Percentiles rank a stretch among this genome's conserved stretches.
phyloP scores from a whole-genome alignment of 2,329 filamentous ascomycete genomes.

The Diaporthe citrichinensis region DNA sequence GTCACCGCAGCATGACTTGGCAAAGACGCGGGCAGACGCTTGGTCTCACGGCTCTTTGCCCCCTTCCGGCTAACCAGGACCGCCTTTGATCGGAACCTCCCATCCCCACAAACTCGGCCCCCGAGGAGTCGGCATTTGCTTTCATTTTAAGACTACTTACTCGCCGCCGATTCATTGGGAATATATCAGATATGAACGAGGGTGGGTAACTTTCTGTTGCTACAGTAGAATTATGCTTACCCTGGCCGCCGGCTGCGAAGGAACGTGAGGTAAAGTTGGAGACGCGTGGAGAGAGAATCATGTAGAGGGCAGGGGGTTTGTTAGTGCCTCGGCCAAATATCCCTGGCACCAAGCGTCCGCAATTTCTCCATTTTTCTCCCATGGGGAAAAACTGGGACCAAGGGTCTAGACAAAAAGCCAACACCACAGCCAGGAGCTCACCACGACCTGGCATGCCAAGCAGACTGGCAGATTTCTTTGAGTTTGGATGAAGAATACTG shows the following conservation, averaged over 20 bases:
- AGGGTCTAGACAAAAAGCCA: slow-evolving; percentile 18
- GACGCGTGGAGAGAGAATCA: background rate
- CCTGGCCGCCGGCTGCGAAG: background rate
- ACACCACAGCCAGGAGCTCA: background rate
- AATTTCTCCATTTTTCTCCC: slow-evolving; percentile 32
- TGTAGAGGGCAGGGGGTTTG: background rate
- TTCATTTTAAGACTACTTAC: background rate
- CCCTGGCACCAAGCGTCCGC: background rate
- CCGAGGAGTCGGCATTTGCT: background rate
- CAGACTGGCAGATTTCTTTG: background rate
- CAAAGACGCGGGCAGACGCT: slow-evolving; percentile 28
- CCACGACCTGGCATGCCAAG: slow-evolving; percentile 1
- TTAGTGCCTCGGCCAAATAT: slow-evolving; percentile 26
- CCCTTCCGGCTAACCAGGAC: slow-evolving; percentile 15
- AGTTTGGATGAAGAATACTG: background rate
- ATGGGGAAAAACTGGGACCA: slow-evolving; percentile 29
- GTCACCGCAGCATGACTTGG: slow-evolving; percentile 24
- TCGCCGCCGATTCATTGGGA: background rate
- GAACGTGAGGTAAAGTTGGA: background rate
- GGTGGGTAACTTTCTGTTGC: too few relatives aligned
- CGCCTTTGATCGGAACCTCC: slow-evolving; percentile 6
- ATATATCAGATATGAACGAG: background rate
- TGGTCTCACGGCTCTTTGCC: slow-evolving; percentile 25
- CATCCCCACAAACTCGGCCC: background rate
- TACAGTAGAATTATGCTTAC: background rate